These are phyloP conservation scores for Sporothrix mexicana DNA, from an alignment of 2,329 filamentous ascomycete species.

Conservation along the genomic window DNA sequence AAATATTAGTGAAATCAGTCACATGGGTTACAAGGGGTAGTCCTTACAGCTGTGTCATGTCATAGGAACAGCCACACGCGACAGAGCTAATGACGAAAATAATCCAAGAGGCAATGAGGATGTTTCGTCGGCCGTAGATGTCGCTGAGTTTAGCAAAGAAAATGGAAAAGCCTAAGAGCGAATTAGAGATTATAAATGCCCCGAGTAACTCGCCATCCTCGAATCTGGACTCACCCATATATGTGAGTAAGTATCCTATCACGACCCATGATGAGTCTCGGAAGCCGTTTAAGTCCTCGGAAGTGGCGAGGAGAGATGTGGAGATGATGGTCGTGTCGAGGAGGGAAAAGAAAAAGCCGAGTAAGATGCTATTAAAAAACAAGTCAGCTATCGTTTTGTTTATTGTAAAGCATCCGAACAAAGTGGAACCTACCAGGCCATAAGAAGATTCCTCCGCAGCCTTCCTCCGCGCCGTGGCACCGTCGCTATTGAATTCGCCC, in stretches of 20 bases:
- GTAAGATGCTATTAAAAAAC: conserved; percentile 34
- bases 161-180: conserved; percentile 39
- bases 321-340: conserved; percentile 40
- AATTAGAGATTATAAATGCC: background rate
- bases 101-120: conserved; percentile 45
- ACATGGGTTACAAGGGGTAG: background rate
- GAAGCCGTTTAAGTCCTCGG: conserved; percentile 38
- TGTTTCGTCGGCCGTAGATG: conserved; percentile 50
- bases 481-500: background rate
- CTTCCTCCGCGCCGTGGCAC: conserved; percentile 24
- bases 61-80: conserved; percentile 48
- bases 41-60: conserved; percentile 42
- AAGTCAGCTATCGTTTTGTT: no score
- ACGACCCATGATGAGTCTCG: conserved; percentile 39
- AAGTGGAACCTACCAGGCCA: conserved; percentile 34
- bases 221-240: conserved; percentile 37
- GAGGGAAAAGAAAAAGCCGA: conserved; percentile 40
- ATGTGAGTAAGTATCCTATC: conserved; percentile 39
- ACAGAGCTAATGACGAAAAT: conserved; percentile 51
- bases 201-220: background rate
- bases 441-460: conserved; percentile 32
- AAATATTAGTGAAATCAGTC: background rate
- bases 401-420: no score
- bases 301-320: conserved; percentile 38
- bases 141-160: conserved; percentile 45